Evolutionary conservation across 2,329 filamentous ascomycete genomes (phyloP), one percentile per base, ranked within the genome.

Genomic region (Monosporascus sp.): DNA sequence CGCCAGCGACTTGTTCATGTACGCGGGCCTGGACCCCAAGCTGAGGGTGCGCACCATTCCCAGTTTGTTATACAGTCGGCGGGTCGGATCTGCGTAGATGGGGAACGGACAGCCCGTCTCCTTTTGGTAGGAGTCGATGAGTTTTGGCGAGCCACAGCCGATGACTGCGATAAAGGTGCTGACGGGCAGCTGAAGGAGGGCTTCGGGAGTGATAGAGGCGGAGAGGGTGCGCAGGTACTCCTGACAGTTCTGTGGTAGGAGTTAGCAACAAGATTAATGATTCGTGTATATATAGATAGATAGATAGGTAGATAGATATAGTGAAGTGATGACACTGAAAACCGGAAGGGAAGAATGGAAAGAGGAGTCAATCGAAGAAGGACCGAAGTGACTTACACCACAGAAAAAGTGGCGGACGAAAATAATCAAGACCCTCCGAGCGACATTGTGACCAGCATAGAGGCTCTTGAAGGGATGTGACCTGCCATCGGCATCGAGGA

Each of bases 401-500:
- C 88, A 91, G 76, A 89, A 91, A 71, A 91, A 92, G 71, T 91
- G 88, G 45, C 88, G 80, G 53, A 92, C 78, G 66, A 92, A 91
- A 60, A 91, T 82, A 43, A 91, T 71, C 34, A 92, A 75, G 27
- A 89, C 82, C 3, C 84, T 74, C 19, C 77, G 73, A 14, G 79
- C 74, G 3, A 76, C 74, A 51, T 80, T 80, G 47, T 68, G 74
- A 4, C 82, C 81, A 36, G 74, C 77, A 66, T 85, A 86, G 27
- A 89, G 71, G 60, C 79, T 83, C 68, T 80, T 80, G 69, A 90
- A 90, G 0, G 79, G 73, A 44, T 78, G 78, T 16, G 78, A 70
- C 52, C 81, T 83, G 52, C 85, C 84, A 53, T 85, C 69, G 38
- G 74, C 74, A 67, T 88, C 86, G 44, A 87, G 76, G 16, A 91